These are phyloP conservation scores for Tylopilus vinaceipallidus DNA, from an alignment of 768 basidiomycete genomes.

Conservation along the genomic window DNA sequence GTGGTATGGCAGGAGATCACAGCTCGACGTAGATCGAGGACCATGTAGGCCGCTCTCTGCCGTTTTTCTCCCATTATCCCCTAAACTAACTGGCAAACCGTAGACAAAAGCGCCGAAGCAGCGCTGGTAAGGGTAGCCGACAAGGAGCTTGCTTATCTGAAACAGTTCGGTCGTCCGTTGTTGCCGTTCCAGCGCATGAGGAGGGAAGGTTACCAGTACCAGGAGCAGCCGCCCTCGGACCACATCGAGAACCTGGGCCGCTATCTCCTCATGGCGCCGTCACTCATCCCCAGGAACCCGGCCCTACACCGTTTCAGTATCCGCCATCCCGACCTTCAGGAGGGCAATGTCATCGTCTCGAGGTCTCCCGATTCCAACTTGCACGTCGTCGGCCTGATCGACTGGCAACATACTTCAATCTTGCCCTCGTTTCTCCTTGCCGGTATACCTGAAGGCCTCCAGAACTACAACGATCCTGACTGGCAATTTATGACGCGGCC, in stretches of 20 bases:
- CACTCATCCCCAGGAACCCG: conserved; percentile 36
- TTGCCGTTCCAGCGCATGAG: not conserved
- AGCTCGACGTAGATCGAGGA: not conserved
- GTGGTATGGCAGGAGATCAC: not conserved
- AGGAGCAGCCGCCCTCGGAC: not conserved
- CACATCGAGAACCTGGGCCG: not conserved
- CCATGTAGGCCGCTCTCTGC: not conserved
- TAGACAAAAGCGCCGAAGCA: not conserved
- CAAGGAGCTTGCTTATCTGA: not conserved
- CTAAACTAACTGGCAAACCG: conserved; percentile 23
- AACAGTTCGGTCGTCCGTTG: not conserved
- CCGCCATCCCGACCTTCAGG: conserved; percentile 44
- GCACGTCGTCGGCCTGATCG: conserved; percentile 43
- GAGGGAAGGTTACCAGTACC: not conserved
- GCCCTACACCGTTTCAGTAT: conserved; percentile 44
- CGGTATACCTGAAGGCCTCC: conserved; percentile 13
- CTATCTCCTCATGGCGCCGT: conserved; percentile 1
- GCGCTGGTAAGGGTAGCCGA: not conserved
- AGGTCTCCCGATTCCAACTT: conserved; percentile 42
- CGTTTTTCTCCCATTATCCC: not conserved
- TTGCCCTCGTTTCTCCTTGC: conserved; percentile 51
- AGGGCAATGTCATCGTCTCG: conserved; percentile 49
- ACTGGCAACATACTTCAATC: conserved; percentile 58
- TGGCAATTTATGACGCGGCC: not conserved
- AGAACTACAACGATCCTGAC: not conserved